These are phyloP conservation scores for Hymenoscyphus scutula DNA, from an alignment of 2,329 filamentous ascomycete genomes.

Conservation along the genomic window DNA sequence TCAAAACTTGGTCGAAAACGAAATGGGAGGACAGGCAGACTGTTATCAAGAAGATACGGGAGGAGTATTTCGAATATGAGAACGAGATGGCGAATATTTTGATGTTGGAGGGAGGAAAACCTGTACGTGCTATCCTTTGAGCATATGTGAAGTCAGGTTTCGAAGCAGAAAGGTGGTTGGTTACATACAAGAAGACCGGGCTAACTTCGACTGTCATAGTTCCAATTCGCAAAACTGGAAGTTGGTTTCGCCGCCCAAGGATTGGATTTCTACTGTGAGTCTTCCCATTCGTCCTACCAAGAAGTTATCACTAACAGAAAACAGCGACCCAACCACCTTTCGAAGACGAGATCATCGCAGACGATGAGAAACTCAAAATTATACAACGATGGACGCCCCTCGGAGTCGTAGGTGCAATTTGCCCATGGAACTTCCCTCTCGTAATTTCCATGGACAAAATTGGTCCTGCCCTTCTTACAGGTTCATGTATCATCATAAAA, in stretches of 20 bases:
- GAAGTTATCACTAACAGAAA: neutral
- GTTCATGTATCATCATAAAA: slow-evolving; percentile 56
- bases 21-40: slow-evolving; percentile 44
- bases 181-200: slow-evolving; percentile 30
- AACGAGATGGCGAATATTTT: slow-evolving; percentile 45
- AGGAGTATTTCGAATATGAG: slow-evolving; percentile 15
- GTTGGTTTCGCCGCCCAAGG: slow-evolving; percentile 7
- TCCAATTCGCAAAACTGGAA: slow-evolving; percentile 20
- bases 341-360: slow-evolving; percentile 21
- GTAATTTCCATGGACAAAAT: slow-evolving; percentile 51
- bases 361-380: slow-evolving; percentile 35
- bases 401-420: slow-evolving; percentile 53
- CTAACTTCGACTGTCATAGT: slow-evolving; percentile 7
- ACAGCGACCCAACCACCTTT: slow-evolving; percentile 8
- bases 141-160: neutral
- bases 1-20: slow-evolving; percentile 47
- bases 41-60: slow-evolving; percentile 31
- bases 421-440: slow-evolving; percentile 59
- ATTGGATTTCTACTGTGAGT: slow-evolving; percentile 17
- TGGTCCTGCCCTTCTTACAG: slow-evolving; percentile 48
- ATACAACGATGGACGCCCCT: slow-evolving; percentile 46
- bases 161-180: neutral
- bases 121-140: slow-evolving; percentile 32
- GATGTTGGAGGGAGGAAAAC: slow-evolving; percentile 52
- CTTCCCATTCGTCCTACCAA: neutral